Base-by-base conservation (phyloP, 352 stramenopile species). In the Elongisporangium anandrum region DNA sequence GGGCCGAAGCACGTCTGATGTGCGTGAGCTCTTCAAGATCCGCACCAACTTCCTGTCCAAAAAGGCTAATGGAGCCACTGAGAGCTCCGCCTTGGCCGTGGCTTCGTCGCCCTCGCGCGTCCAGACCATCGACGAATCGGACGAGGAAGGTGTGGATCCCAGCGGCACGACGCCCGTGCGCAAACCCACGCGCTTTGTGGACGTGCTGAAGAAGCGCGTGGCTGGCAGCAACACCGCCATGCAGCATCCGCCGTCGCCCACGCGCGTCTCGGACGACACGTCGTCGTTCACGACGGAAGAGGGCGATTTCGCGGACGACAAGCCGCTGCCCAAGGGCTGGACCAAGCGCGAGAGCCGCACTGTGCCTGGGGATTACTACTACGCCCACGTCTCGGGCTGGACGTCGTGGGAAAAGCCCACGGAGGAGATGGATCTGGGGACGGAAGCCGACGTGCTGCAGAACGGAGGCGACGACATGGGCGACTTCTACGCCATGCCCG, bases 361-460 rank as follows among this genome's bases (percentile, higher is more conserved):
- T 19, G 75, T 84, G 50, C 73, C 75, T 16, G 79, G 81, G 3
- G 77, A 80, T 6, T 87, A 77, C 54, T 94, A 89, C 60, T 88
- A 85, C 49, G 85, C 79, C 50, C 70, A 90, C 45, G 59, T 74
- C 34, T 79, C 81, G 9, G 76, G 81, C 15, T 72, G 78, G 47
- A 87, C 83, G 13, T 84, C 73, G 53, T 92, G 82, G 82, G 79
- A 89, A 16, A 63, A 87, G 41, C 85, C 85, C 2, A 78, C 52
- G 22, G 62, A 75, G 48, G 61, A 69, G 54, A 65, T 52, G 39
- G 45, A 58, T 51, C 38, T 68, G 21, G 38, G 53, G 20, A 51
- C 34, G 17, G 41, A 63, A 26, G 41, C 45, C 10, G 52, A 61
- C 34, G 66, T 58, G 23, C 45, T 52, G 3, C 54, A 50, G 22